A percentile compares a stretch with the other conserved stretches of the same genome.
Evolutionary conservation across 148 eudicot genomes (phyloP).

Genomic region (Tetragonia tetragonoides): DNA sequence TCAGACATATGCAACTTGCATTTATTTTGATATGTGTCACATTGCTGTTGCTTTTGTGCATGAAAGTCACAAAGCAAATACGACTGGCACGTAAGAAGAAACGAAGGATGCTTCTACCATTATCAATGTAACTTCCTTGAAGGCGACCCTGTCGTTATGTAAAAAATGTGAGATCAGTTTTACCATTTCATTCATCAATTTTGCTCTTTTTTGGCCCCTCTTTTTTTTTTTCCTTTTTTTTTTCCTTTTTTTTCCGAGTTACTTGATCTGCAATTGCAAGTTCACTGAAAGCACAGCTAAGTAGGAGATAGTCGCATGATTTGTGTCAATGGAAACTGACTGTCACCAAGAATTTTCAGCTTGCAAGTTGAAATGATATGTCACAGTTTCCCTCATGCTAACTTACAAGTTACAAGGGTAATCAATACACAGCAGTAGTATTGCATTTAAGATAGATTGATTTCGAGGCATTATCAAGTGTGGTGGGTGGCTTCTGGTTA

Average conservation of each 20-base stretch:
- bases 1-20: constrained; percentile 79
- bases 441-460: not conserved
- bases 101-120: constrained; percentile 97
- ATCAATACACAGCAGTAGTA: not conserved
- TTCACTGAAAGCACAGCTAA: constrained; percentile 17
- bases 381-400: not conserved
- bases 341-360: constrained; percentile 13
- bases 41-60: constrained; percentile 68
- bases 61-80: constrained; percentile 90
- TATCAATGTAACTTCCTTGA: constrained; percentile 68
- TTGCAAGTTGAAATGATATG: constrained; percentile 5
- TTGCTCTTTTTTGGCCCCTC: constrained; percentile 4
- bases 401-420: not conserved
- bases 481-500: not conserved
- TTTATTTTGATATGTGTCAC: constrained; percentile 65
- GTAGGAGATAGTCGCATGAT: constrained; percentile 16
- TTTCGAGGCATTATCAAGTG: not conserved
- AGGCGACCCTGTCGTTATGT: constrained; percentile 13
- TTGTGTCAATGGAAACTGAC: constrained; percentile 6
- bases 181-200: constrained; percentile 17
- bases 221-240: constrained; percentile 7
- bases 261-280: not conserved
- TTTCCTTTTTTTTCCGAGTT: not conserved
- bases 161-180: constrained; percentile 25
- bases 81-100: constrained; percentile 87